These are phyloP conservation scores for Suillus bovinus DNA, from an alignment of 768 basidiomycete genomes.

Conservation along the genomic window DNA sequence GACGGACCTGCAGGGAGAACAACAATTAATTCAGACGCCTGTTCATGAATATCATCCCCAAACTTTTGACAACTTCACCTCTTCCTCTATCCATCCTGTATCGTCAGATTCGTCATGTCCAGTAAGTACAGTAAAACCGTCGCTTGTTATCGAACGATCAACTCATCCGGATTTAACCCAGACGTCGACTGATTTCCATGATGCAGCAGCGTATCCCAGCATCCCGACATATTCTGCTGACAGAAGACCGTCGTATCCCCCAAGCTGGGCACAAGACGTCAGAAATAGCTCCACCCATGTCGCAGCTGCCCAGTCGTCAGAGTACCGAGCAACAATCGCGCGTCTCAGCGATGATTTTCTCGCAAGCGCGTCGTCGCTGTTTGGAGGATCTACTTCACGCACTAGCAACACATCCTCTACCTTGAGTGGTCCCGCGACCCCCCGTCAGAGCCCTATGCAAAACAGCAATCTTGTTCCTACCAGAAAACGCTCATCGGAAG, in stretches of 20 bases:
- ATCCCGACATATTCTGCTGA: conserved; percentile 23
- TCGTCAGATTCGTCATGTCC: background rate
- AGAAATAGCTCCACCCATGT: conserved; percentile 18
- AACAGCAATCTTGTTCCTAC: conserved; percentile 23
- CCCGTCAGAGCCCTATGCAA: conserved; percentile 19
- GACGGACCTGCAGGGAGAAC: conserved; percentile 26
- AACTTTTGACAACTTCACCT: conserved; percentile 13
- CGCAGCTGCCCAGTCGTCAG: conserved; percentile 23
- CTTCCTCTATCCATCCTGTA: conserved; percentile 18
- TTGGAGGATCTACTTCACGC: conserved; percentile 23
- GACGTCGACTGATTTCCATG: background rate
- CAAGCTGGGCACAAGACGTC: conserved; percentile 25
- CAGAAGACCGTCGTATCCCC: conserved; percentile 20
- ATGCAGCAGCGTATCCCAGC: conserved; percentile 9
- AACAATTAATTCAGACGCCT: conserved; percentile 25
- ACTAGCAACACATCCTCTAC: conserved; percentile 18
- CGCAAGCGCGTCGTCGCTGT: conserved; percentile 32
- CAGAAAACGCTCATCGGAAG: conserved; percentile 35
- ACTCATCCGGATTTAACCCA: background rate
- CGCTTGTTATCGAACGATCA: background rate
- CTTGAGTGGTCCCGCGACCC: conserved; percentile 21
- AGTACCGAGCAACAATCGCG: conserved; percentile 33
- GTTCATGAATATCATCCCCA: conserved; percentile 20
- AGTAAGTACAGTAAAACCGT: conserved; percentile 17
- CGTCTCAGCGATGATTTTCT: conserved; percentile 35